Evolutionary conservation across 306 rosid genomes (phyloP).

Genomic region (Arachis hypogaea): DNA sequence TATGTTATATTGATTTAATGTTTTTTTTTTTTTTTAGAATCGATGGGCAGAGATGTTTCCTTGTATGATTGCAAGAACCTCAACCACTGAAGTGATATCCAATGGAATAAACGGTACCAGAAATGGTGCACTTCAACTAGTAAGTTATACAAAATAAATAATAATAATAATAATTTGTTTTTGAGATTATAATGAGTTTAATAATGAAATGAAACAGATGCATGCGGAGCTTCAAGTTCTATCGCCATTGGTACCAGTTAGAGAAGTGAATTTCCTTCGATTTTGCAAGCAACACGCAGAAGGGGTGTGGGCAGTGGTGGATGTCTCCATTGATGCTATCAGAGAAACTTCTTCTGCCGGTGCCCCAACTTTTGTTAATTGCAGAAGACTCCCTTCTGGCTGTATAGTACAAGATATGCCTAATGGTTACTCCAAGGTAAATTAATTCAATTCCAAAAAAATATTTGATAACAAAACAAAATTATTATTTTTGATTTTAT

Average conservation of each 20-base stretch:
- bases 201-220: constrained; percentile 51
- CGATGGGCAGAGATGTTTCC: constrained; percentile 99
- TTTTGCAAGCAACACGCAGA: constrained; percentile 98
- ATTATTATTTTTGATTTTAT: too few relatives aligned
- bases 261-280: constrained; percentile 78
- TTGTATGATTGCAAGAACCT: constrained; percentile 74
- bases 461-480: too few relatives aligned
- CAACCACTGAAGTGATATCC: constrained; percentile 76
- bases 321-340: constrained; percentile 71
- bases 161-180: too few relatives aligned
- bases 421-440: constrained; percentile 96
- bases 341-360: constrained; percentile 62
- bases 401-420: constrained; percentile 99
- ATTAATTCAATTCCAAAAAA: too few relatives aligned
- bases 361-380: constrained; percentile 55
- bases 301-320: constrained; percentile 96
- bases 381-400: constrained; percentile 95
- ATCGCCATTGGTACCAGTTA: constrained; percentile 87
- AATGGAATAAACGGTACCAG: constrained; percentile 85
- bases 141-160: constrained; percentile 31
- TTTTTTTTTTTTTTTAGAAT: constrained; percentile 48
- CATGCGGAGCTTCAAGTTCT: constrained; percentile 95
- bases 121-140: constrained; percentile 91
- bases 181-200: too few relatives aligned
- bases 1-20: neutral